Evolutionary conservation across 2,329 filamentous ascomycete species (phyloP), one percentile per base, ranked within the genome.

Genomic region (Gremmenia infestans): DNA sequence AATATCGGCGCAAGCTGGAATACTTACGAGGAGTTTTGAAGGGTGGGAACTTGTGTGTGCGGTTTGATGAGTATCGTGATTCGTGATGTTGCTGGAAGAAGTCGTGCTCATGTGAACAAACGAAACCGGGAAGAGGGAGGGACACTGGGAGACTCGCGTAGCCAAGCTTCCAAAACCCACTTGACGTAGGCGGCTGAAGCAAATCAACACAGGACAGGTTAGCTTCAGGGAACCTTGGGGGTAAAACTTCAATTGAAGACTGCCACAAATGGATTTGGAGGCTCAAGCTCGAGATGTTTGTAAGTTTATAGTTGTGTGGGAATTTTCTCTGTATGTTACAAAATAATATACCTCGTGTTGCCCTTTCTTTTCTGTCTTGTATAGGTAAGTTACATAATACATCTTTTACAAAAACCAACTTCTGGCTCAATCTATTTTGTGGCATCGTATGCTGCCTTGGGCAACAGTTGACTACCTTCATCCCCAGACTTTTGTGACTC

Each of bases 371-470:
- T 54, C 53, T 45, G 47, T 54, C 53, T 53, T 60, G 54, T 65
- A 66, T 54, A 63, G 60, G 25, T 25, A n/a, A n/a, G n/a, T n/a
- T n/a, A 25, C 25, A 52, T 63, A 58, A 53, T 65, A 64, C 61
- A 65, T 51, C 19, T 61, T 63, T 58, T 66, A 65, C 62, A 67
- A 48, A 25, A 25, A 22, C n/a, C 32, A 28, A 9, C n/a, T 28
- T 50, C 45, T 42, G 32, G 6, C 40, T 55, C 43, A 35, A 45
- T 58, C 50, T 62, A 63, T 52, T 65, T 61, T 39, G 55, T 61
- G 53, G 70, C 68, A 63, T 81, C 78, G 61, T 79, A 75, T 59
- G 71, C 73, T 39, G 77, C 75, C 68, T 78, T 80, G 19, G 79
- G 78, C 8, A 82, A 69, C 15, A 77, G 59, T 9, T 68, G 63